Conservation (phyloP, 306 rosid species). For the Cicer chorassanicum region DNA sequence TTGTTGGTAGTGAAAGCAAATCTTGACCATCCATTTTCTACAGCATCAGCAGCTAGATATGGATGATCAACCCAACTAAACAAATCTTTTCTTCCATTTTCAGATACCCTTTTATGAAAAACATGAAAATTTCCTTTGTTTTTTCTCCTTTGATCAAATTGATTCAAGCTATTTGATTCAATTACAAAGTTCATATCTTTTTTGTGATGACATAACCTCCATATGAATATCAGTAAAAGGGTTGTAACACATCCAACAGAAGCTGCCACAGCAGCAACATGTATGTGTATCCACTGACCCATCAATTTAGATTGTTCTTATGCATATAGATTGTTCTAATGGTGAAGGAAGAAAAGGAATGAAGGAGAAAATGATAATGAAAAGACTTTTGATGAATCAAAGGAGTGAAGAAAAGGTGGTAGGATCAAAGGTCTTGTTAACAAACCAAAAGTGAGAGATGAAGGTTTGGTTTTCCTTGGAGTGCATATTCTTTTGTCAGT, state of each 20-base stretch:
- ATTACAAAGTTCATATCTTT: conserved; percentile 41
- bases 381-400: conserved; percentile 59
- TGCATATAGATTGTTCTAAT: conserved; percentile 38
- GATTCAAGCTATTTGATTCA: conserved; percentile 42
- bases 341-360: conserved; percentile 36
- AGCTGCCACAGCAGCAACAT: conserved; percentile 50
- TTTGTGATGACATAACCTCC: conserved; percentile 44
- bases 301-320: conserved; percentile 44
- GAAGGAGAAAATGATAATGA: conserved; percentile 33
- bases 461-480: conserved; percentile 34
- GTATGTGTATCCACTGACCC: conserved; percentile 46
- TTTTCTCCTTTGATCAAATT: conserved; percentile 47
- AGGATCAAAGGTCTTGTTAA: conserved; percentile 20
- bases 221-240: conserved; percentile 45
- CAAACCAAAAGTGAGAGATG: conserved; percentile 34
- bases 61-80: conserved; percentile 87
- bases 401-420: conserved; percentile 45
- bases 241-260: conserved; percentile 53
- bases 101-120: conserved; percentile 53
- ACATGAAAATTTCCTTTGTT: conserved; percentile 50
- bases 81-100: conserved; percentile 51
- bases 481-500: conserved; percentile 35
- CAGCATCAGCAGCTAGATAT: conserved; percentile 72
- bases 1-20: conserved; percentile 62
- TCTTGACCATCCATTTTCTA: conserved; percentile 92